These are phyloP conservation scores for Kodamaea kaohsiungensis DNA, from an alignment of 805 yeast genomes.

Conservation along the genomic window DNA sequence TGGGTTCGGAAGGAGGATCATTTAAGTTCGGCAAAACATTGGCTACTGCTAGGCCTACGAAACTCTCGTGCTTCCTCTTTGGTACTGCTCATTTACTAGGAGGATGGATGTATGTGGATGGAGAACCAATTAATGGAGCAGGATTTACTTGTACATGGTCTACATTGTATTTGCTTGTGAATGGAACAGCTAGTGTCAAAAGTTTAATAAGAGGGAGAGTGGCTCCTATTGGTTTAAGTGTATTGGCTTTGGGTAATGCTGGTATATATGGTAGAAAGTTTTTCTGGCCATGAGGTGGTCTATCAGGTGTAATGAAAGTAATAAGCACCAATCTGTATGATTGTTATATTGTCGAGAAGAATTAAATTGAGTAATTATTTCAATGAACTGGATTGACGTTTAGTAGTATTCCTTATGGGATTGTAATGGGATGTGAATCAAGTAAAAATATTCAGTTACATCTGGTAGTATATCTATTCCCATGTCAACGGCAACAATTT, in stretches of 20 bases:
- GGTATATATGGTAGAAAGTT: conserved; percentile 70
- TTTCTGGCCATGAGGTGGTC: conserved; percentile 40
- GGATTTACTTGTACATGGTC: conserved; percentile 86
- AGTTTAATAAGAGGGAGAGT: conserved; percentile 57
- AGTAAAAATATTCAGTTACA: too few species aligned
- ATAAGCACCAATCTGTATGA: conserved; percentile 8
- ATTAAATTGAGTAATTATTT: too few species aligned
- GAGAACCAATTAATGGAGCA: conserved; percentile 74
- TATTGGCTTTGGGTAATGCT: conserved; percentile 62
- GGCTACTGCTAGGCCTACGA: conserved; percentile 34
- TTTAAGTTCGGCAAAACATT: conserved; percentile 19
- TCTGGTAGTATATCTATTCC: too few species aligned
- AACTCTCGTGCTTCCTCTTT: conserved; percentile 50
- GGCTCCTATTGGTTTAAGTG: conserved; percentile 60
- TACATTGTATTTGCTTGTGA: conserved; percentile 66
- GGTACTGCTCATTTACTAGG: conserved; percentile 66
- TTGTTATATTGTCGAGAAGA: conserved; percentile 3
- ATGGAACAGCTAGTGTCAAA: conserved; percentile 58
- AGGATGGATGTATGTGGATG: conserved; percentile 73
- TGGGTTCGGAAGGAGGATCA: conserved; percentile 21
- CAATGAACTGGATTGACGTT: too few species aligned
- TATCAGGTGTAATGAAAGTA: too few species aligned
- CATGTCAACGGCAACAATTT: conserved; percentile 71
- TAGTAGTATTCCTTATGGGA: too few species aligned
- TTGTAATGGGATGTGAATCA: too few species aligned